A percentile compares a stretch with the other conserved stretches of the same genome.
These are phyloP conservation scores for Agrocybe pediades DNA, from an alignment of 768 basidiomycete genomes.

Conservation along the genomic window DNA sequence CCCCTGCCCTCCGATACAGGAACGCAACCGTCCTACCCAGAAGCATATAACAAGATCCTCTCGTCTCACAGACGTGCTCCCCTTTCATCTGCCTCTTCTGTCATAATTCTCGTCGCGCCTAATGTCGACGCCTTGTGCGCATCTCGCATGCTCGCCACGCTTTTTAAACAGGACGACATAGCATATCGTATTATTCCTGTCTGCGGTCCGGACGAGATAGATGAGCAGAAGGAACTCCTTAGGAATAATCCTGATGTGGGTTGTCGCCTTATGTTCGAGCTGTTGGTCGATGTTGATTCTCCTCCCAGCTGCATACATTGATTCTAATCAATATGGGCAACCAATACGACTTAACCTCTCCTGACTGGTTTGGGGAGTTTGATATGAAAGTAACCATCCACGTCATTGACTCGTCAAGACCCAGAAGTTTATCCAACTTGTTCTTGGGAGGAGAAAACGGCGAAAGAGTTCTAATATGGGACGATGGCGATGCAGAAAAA, in stretches of 20 bases:
- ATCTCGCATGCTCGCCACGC: constrained; percentile 82
- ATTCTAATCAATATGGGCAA: constrained; percentile 93
- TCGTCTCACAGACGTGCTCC: constrained; percentile 71
- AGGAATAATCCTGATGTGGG: constrained; percentile 65
- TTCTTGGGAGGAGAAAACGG: constrained; percentile 71
- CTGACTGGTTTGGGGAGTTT: constrained; percentile 79
- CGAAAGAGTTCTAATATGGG: constrained; percentile 87
- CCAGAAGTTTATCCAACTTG: constrained; percentile 84
- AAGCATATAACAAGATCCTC: constrained; percentile 76
- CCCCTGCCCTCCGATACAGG: constrained; percentile 71
- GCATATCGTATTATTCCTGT: constrained; percentile 90
- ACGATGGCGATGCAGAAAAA: constrained; percentile 78
- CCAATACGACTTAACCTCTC: constrained; percentile 77
- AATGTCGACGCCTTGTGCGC: constrained; percentile 94
- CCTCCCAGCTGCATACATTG: constrained; percentile 76
- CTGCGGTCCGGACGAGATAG: constrained; percentile 79
- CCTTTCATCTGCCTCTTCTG: constrained; percentile 77
- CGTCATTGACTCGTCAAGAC: constrained; percentile 92
- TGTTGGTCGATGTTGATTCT: neutral
- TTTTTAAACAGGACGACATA: constrained; percentile 93
- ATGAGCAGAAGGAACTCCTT: constrained; percentile 65
- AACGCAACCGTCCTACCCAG: constrained; percentile 63
- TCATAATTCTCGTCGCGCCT: constrained; percentile 84
- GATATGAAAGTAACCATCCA: constrained; percentile 69
- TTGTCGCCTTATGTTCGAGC: neutral